Evolutionary conservation across 2,329 filamentous ascomycete genomes (phyloP).

Genomic region (Phaeosphaeria sp.): DNA sequence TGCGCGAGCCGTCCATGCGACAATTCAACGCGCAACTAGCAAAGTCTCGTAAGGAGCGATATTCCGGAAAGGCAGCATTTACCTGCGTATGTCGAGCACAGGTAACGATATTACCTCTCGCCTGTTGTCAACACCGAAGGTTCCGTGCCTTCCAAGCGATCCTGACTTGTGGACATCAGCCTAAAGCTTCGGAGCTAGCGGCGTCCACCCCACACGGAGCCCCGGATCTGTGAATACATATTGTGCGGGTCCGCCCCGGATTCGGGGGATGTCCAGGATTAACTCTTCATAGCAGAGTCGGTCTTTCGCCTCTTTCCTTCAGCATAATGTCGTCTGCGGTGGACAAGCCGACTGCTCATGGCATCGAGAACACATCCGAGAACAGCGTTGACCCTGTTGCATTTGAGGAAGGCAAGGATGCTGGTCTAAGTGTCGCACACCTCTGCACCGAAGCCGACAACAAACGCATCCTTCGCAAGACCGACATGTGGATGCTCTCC

Average conservation of each 20-base stretch:
- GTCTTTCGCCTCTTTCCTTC: not conserved
- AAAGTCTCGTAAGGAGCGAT: no score
- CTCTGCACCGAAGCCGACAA: slow-evolving; percentile 28
- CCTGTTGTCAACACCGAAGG: not conserved
- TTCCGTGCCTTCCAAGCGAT: not conserved
- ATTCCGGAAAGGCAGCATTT: no score
- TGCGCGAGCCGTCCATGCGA: no score
- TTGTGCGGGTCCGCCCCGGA: not conserved
- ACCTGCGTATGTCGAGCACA: not conserved
- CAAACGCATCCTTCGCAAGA: slow-evolving; percentile 31
- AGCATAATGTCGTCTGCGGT: slow-evolving; percentile 19
- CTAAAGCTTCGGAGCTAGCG: not conserved
- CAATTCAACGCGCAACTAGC: no score
- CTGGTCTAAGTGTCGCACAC: slow-evolving; percentile 20
- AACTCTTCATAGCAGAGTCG: not conserved
- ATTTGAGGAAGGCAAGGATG: slow-evolving; percentile 26
- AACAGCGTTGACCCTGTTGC: slow-evolving; percentile 18
- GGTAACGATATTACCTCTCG: not conserved
- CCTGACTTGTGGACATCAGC: not conserved
- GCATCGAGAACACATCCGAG: slow-evolving; percentile 18
- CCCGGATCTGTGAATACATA: not conserved
- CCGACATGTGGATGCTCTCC: slow-evolving; percentile 29
- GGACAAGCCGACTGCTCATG: slow-evolving; percentile 18
- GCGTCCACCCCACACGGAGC: not conserved
- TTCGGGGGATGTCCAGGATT: not conserved